Conservation (phyloP, 2,329 filamentous ascomycete genomes). For the Fusarium chaquense region DNA sequence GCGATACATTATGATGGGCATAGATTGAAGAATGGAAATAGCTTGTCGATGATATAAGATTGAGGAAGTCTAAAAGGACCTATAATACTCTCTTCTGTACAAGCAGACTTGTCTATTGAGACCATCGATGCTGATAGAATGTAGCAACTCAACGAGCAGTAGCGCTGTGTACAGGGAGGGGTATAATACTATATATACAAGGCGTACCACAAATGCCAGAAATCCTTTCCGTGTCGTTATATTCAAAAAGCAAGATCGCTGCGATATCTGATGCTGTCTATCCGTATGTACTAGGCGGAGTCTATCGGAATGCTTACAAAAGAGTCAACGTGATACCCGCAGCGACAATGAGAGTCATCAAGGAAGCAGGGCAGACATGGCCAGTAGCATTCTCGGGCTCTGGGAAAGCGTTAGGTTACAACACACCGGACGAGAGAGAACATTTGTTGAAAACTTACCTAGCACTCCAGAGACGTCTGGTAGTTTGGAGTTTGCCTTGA, state of each 20-base stretch:
- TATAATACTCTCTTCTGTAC: neutral
- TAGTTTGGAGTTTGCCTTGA: conserved; percentile 55
- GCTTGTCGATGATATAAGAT: neutral
- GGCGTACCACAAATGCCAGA: neutral
- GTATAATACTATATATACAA: conserved; percentile 32
- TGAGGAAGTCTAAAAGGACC: neutral
- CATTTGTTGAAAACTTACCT: conserved; percentile 42
- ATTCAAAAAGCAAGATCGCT: neutral
- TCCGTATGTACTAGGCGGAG: neutral
- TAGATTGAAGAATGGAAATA: neutral
- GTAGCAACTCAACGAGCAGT: neutral
- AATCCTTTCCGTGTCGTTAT: neutral
- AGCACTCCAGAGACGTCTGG: conserved; percentile 60
- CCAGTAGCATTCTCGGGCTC: conserved; percentile 37
- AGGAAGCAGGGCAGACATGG: conserved; percentile 34
- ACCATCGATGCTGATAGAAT: neutral
- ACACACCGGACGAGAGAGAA: conserved; percentile 6
- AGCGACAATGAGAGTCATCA: conserved; percentile 35
- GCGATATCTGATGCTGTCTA: neutral
- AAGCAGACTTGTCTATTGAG: neutral
- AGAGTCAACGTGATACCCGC: conserved; percentile 30
- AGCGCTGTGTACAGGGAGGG: conserved; percentile 14
- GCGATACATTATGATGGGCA: neutral
- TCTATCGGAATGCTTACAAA: conserved; percentile 19
- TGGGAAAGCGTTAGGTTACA: conserved; percentile 35